A percentile compares a stretch with the other conserved stretches of the same genome.
These are phyloP conservation scores for Inosperma sp. DNA, from an alignment of 768 basidiomycete species.

Conservation along the genomic window DNA sequence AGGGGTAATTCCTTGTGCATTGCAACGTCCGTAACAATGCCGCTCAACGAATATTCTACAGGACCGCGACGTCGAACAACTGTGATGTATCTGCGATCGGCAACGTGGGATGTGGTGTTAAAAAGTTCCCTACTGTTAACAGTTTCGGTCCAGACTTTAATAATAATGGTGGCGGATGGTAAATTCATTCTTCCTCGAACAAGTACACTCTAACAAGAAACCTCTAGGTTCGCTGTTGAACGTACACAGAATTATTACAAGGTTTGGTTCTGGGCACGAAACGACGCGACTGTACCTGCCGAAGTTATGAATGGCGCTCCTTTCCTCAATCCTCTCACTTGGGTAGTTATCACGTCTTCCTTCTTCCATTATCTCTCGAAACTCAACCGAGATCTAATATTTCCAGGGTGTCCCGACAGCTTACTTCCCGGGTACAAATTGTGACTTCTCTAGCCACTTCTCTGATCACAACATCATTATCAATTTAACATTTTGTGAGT, in stretches of 20 bases:
- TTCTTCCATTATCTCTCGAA: background rate
- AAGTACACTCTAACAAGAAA: background rate
- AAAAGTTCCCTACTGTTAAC: conserved; percentile 28
- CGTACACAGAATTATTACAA: conserved; percentile 52
- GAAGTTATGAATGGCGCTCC: conserved; percentile 41
- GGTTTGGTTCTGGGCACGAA: conserved; percentile 71
- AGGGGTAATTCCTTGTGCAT: conserved; percentile 35
- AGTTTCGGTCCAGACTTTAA: conserved; percentile 61
- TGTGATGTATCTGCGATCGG: conserved; percentile 22
- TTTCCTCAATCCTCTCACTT: conserved; percentile 43
- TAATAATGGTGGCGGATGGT: conserved; percentile 56
- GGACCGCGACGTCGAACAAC: conserved; percentile 18
- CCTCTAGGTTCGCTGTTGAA: conserved; percentile 56
- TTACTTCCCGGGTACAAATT: conserved; percentile 54
- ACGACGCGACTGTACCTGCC: conserved; percentile 40
- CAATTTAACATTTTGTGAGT: conserved; percentile 41
- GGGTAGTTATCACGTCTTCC: too few species aligned
- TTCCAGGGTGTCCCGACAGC: conserved; percentile 52
- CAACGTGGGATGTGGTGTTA: conserved; percentile 29
- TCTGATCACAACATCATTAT: conserved; percentile 59
- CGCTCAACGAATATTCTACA: background rate
- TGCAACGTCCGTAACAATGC: background rate
- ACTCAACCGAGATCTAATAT: background rate
- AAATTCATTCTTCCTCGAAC: conserved; percentile 13
- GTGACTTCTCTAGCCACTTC: conserved; percentile 55